Evolutionary conservation across 352 stramenopile genomes (phyloP), one percentile per base, ranked within the genome.

Genomic region (Phytophthora cajani): DNA sequence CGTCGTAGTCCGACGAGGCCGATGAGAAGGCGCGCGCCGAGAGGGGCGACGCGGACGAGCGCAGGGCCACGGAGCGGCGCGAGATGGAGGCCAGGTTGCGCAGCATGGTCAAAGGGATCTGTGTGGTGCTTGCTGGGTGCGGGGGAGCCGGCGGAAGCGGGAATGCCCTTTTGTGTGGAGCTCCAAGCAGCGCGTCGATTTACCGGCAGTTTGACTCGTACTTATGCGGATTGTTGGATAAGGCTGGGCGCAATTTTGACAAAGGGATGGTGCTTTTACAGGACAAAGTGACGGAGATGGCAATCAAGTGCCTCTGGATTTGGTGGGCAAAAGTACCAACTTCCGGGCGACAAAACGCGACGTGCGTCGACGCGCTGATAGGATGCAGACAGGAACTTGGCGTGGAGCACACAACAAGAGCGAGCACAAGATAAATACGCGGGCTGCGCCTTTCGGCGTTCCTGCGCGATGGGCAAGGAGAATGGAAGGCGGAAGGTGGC

Each of bases 1-100:
- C 46, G 72, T 93, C 84, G 72, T 93, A 94, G 32, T 93, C 86
- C 11, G 64, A 80, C 10, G 77, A 64, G 11, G 77, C 56, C 16
- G 71, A 82, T 4, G 80, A 88, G 72, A 90, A 91, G 65, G 81
- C 72, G 57, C 81, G 83, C 30, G 71, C 70, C 17, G 73, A 40
- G 10, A 75, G 21, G 67, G 71, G 62, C 19, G 66, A 38, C 44
- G 81, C 76, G 69, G 67, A 47, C 33, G 82, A 80, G 72, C 79
- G 82, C 75, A 74, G 69, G 57, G 74, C 66, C 59, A 79, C 61
- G 23, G 82, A 70, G 51, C 72, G 72, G 47, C 68, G 72, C 40
- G 68, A 76, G 36, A 76, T 21, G 19, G 68, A 69, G 33, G 42
- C 49, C 44, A 79, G 23, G 55, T 69, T 74, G 14, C 68, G 68